phyloP scores from a whole-genome alignment of 2,329 filamentous ascomycete genomes.

The Albifimbria verrucaria region DNA sequence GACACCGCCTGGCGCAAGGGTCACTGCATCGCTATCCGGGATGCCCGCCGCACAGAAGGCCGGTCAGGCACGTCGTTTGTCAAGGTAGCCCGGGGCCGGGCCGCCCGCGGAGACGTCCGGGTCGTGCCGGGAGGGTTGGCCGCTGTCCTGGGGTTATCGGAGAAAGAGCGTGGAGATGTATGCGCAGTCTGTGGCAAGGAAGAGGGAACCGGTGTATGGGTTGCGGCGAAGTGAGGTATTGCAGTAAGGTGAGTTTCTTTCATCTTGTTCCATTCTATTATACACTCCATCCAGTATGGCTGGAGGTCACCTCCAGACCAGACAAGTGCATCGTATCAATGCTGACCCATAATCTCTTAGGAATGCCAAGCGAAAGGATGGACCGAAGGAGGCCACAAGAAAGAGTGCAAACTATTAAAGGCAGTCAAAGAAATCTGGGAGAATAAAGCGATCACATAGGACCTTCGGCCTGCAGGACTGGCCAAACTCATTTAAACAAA shows the following conservation, averaged over 20 bases:
- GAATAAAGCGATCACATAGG: no score
- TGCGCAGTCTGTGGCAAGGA: background rate
- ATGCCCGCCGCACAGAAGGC: background rate
- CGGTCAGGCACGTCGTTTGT: background rate
- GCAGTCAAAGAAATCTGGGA: background rate
- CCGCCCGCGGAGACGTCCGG: background rate
- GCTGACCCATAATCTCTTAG: no score
- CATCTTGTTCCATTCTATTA: no score
- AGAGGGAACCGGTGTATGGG: constrained; percentile 1
- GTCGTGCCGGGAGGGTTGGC: constrained; percentile 1
- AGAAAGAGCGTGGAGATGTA: background rate
- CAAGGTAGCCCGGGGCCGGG: constrained; percentile 1
- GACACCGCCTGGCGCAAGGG: constrained; percentile 1
- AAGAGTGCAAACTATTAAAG: constrained; percentile 1
- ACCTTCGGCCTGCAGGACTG: no score
- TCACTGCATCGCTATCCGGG: background rate
- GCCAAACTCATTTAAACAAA: no score
- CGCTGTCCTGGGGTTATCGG: background rate
- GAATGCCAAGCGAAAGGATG: background rate
- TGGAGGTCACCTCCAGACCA: no score
- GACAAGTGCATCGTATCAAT: background rate
- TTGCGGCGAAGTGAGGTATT: constrained; percentile 1
- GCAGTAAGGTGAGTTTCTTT: constrained; percentile 3
- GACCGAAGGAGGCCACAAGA: constrained; percentile 3
- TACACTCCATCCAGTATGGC: no score